phyloP scores from a whole-genome alignment of 2,329 filamentous ascomycete species.

The Pezicula rhizophila region DNA sequence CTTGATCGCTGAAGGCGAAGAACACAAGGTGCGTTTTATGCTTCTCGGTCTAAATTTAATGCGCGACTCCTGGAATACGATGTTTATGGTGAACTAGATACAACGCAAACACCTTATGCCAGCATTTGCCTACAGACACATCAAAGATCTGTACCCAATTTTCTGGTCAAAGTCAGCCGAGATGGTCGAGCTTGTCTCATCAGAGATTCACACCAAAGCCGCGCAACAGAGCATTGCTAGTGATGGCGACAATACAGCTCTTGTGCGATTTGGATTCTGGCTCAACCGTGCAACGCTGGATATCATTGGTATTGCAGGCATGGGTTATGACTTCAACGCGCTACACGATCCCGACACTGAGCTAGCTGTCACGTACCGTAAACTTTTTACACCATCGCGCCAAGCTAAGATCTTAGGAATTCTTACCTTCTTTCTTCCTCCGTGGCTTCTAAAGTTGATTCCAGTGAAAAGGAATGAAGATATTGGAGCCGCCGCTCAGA shows the following conservation, averaged over 20 bases:
- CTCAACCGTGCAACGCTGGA: constrained; percentile 64
- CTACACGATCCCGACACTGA: constrained; percentile 53
- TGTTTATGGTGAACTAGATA: constrained; percentile 22
- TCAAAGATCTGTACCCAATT: constrained; percentile 76
- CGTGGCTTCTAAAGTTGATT: constrained; percentile 53
- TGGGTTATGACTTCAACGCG: constrained; percentile 65
- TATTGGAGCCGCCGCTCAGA: constrained; percentile 46
- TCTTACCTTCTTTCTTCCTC: constrained; percentile 55
- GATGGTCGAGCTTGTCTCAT: constrained; percentile 56
- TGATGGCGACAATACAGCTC: constrained; percentile 27
- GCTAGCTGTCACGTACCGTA: constrained; percentile 51
- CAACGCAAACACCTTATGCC: constrained; percentile 76
- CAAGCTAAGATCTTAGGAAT: constrained; percentile 51
- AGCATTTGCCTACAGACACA: constrained; percentile 77
- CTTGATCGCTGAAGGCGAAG: constrained; percentile 81
- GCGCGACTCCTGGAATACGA: not conserved
- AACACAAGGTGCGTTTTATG: constrained; percentile 54
- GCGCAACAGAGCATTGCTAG: constrained; percentile 27
- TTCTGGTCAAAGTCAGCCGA: constrained; percentile 78
- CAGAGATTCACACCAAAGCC: constrained; percentile 37
- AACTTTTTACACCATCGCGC: constrained; percentile 46
- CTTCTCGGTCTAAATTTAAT: not conserved
- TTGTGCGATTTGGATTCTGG: constrained; percentile 57
- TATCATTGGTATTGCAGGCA: constrained; percentile 67
- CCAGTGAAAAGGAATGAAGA: constrained; percentile 67